phyloP scores from a whole-genome alignment of 345 rosid genomes.

The Sonneratia caseolaris region DNA sequence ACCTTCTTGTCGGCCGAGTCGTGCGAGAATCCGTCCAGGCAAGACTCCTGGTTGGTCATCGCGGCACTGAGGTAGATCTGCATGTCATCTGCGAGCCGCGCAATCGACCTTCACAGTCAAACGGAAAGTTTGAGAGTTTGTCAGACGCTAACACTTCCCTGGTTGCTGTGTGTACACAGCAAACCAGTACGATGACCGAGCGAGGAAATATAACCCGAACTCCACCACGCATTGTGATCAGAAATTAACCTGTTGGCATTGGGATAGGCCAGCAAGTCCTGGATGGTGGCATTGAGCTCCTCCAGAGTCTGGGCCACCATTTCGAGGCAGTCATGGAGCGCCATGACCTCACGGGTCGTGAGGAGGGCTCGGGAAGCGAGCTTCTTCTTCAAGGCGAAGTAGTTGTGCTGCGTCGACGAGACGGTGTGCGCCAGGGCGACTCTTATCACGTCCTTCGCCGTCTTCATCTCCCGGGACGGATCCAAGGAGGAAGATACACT shows the following conservation, averaged over 20 bases:
- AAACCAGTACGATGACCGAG: background rate
- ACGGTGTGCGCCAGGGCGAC: background rate
- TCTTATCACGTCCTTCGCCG: slow-evolving; percentile 2
- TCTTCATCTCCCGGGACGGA: slow-evolving; percentile 2
- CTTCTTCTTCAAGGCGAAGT: slow-evolving; percentile 6
- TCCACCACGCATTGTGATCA: background rate
- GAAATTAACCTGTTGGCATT: slow-evolving; percentile 4
- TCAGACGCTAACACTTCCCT: background rate
- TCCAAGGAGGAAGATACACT: background rate
- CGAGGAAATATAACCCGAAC: background rate
- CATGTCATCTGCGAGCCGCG: slow-evolving; percentile 25
- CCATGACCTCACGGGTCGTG: background rate
- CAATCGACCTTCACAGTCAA: slow-evolving; percentile 2
- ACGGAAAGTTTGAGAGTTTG: background rate
- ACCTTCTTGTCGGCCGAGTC: slow-evolving; percentile 26
- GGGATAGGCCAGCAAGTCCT: slow-evolving; percentile 4
- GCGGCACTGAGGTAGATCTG: slow-evolving; percentile 43
- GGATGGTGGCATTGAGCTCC: background rate
- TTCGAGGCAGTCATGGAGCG: slow-evolving; percentile 5
- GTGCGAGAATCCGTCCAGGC: slow-evolving; percentile 56
- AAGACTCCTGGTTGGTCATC: slow-evolving; percentile 56
- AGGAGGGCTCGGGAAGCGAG: background rate
- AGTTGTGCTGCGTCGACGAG: background rate
- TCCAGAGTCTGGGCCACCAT: slow-evolving; percentile 1
- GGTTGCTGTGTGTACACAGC: background rate